A percentile compares a stretch with the other conserved stretches of the same genome.
Conservation (phyloP, 495 filamentous ascomycete species). For the Neurospora sp. region DNA sequence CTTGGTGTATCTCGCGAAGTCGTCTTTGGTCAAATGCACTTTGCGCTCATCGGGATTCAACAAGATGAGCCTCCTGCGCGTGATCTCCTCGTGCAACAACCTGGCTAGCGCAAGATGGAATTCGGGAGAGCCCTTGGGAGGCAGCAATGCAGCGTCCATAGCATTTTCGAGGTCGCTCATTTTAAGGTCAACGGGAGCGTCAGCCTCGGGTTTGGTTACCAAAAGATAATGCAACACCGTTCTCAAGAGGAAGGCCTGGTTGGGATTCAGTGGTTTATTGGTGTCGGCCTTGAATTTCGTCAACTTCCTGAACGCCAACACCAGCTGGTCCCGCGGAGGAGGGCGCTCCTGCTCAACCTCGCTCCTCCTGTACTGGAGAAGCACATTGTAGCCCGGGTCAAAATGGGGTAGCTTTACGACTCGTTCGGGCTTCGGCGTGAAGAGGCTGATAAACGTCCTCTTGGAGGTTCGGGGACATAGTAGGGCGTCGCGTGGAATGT, state of each 20-base stretch:
- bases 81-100: slow-evolving; percentile 45
- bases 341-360: slow-evolving; percentile 40
- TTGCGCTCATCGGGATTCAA: slow-evolving; percentile 22
- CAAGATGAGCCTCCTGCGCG: slow-evolving; percentile 12
- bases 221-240: slow-evolving; percentile 51
- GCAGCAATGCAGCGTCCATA: slow-evolving; percentile 24
- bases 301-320: slow-evolving; percentile 54
- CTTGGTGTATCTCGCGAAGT: slow-evolving; percentile 42
- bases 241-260: slow-evolving; percentile 50
- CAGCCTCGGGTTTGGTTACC: slow-evolving; percentile 26
- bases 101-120: slow-evolving; percentile 46
- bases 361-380: slow-evolving; percentile 41
- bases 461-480: slow-evolving; percentile 23
- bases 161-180: slow-evolving; percentile 42
- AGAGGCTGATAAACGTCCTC: slow-evolving; percentile 50
- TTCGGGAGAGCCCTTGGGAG: slow-evolving; percentile 24
- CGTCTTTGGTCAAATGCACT: slow-evolving; percentile 27
- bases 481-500: slow-evolving; percentile 22
- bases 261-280: slow-evolving; percentile 46
- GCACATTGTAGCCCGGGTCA: slow-evolving; percentile 48
- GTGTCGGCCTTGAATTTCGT: slow-evolving; percentile 44
- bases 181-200: slow-evolving; percentile 32
- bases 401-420: slow-evolving; percentile 43
- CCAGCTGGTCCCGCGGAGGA: slow-evolving; percentile 49
- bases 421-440: slow-evolving; percentile 40